Conservation (phyloP, 2,329 filamentous ascomycete species). For the Thermomyces lanuginosus region DNA sequence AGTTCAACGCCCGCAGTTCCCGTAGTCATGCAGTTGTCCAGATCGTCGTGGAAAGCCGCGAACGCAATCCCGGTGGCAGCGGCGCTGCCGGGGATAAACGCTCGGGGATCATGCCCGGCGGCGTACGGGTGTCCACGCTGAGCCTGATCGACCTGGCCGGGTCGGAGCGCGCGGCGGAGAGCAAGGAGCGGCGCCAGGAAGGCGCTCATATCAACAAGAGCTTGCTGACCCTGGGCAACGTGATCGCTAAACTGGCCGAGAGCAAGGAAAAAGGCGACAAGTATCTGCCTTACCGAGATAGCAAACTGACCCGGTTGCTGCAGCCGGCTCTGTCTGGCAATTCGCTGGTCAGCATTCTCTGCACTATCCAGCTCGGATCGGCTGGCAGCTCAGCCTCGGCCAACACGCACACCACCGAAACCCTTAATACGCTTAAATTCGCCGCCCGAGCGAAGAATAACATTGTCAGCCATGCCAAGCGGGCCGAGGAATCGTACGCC, state of each 20-base stretch:
- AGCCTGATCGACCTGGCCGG: slow-evolving; percentile 93
- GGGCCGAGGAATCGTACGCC: slow-evolving; percentile 73
- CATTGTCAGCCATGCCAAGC: slow-evolving; percentile 92
- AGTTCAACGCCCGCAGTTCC: slow-evolving; percentile 92
- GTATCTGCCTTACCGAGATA: slow-evolving; percentile 91
- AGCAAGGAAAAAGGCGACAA: slow-evolving; percentile 80
- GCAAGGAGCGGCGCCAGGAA: slow-evolving; percentile 83
- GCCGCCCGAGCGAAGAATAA: slow-evolving; percentile 94
- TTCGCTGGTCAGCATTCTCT: slow-evolving; percentile 91
- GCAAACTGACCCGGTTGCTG: slow-evolving; percentile 82
- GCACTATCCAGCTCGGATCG: slow-evolving; percentile 82
- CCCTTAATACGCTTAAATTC: slow-evolving; percentile 91
- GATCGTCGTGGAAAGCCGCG: slow-evolving; percentile 92
- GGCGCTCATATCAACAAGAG: slow-evolving; percentile 99
- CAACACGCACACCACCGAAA: slow-evolving; percentile 68
- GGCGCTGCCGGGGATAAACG: slow-evolving; percentile 45
- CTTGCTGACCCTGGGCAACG: slow-evolving; percentile 80
- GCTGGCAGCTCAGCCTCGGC: slow-evolving; percentile 53
- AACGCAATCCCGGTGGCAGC: slow-evolving; percentile 49
- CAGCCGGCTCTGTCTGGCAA: slow-evolving; percentile 86
- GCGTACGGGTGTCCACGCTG: slow-evolving; percentile 85
- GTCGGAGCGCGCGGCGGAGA: slow-evolving; percentile 88
- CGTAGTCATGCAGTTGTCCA: slow-evolving; percentile 97
- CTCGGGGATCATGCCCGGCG: slow-evolving; percentile 58
- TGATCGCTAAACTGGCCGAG: slow-evolving; percentile 83